Conservation (phyloP, 2,329 filamentous ascomycete species). For the Pezicula rhizophila region DNA sequence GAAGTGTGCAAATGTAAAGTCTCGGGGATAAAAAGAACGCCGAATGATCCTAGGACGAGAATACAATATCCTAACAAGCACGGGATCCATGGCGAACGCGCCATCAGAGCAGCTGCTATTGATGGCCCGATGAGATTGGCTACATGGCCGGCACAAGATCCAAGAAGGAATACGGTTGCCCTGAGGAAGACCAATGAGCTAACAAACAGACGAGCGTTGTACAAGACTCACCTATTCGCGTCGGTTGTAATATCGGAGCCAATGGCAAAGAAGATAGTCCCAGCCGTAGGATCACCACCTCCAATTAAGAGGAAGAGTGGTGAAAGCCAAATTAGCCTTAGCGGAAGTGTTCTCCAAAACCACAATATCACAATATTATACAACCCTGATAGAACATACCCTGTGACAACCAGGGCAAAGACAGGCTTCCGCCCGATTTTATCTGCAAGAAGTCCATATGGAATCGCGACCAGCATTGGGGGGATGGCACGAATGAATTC, state of each 20-base stretch:
- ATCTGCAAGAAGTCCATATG: conserved; percentile 34
- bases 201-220: conserved; percentile 1
- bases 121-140: conserved; percentile 32
- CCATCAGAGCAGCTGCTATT: conserved; percentile 32
- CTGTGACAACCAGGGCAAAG: conserved; percentile 25
- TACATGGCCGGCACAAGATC: conserved; percentile 23
- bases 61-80: conserved; percentile 12
- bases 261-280: conserved; percentile 30
- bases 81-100: conserved; percentile 21
- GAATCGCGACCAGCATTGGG: conserved; percentile 24
- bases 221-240: conserved; percentile 26
- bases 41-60: conserved; percentile 11
- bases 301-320: conserved; percentile 28
- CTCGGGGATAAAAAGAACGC: conserved; percentile 26
- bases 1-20: conserved; percentile 20
- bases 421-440: conserved; percentile 32
- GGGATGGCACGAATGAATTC: conserved; percentile 26
- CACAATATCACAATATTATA: conserved; percentile 28
- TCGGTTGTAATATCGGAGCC: conserved; percentile 32
- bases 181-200: conserved; percentile 17
- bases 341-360: conserved; percentile 28
- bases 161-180: conserved; percentile 30
- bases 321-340: conserved; percentile 29
- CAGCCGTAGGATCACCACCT: conserved; percentile 29
- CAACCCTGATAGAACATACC: conserved; percentile 23